Evolutionary conservation across 2,329 filamentous ascomycete genomes (phyloP).

Genomic region (Talaromyces pinophilus): DNA sequence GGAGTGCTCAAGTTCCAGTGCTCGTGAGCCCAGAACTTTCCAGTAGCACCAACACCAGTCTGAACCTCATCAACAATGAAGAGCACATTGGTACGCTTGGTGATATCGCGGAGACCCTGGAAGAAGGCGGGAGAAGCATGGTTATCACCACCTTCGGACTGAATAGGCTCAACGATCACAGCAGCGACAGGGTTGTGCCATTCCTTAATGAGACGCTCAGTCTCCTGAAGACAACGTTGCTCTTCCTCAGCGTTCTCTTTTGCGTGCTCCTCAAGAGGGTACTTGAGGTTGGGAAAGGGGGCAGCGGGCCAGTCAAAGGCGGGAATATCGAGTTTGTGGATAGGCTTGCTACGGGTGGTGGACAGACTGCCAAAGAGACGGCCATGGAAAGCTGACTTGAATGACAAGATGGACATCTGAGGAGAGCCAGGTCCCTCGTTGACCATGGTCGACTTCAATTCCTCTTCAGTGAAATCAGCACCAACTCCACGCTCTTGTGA

Average conservation of each 20-base stretch:
- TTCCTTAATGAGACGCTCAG: conserved; percentile 76
- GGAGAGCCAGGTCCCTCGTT: conserved; percentile 79
- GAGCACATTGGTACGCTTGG: conserved; percentile 66
- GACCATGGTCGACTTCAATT: conserved; percentile 73
- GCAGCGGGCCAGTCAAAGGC: conserved; percentile 95
- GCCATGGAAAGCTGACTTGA: conserved; percentile 86
- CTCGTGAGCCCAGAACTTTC: conserved; percentile 95
- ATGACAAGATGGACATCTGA: conserved; percentile 80
- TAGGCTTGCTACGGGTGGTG: conserved; percentile 87
- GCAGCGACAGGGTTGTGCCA: conserved; percentile 80
- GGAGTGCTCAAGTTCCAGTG: conserved; percentile 81
- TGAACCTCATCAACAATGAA: conserved; percentile 94
- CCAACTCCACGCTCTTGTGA: conserved; percentile 74
- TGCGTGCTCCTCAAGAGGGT: conserved; percentile 77
- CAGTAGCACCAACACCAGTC: conserved; percentile 87
- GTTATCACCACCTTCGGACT: conserved; percentile 94
- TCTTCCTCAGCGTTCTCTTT: conserved; percentile 82
- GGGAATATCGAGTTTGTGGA: conserved; percentile 93
- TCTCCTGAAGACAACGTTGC: conserved; percentile 76
- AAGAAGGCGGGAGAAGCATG: conserved; percentile 88
- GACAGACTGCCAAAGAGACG: conserved; percentile 84
- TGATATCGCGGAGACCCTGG: conserved; percentile 76
- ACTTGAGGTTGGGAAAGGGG: conserved; percentile 80
- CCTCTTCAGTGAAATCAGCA: conserved; percentile 77
- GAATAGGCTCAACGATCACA: conserved; percentile 84